Base-by-base conservation (phyloP, 345 rosid species). In the Acer saccharum region DNA sequence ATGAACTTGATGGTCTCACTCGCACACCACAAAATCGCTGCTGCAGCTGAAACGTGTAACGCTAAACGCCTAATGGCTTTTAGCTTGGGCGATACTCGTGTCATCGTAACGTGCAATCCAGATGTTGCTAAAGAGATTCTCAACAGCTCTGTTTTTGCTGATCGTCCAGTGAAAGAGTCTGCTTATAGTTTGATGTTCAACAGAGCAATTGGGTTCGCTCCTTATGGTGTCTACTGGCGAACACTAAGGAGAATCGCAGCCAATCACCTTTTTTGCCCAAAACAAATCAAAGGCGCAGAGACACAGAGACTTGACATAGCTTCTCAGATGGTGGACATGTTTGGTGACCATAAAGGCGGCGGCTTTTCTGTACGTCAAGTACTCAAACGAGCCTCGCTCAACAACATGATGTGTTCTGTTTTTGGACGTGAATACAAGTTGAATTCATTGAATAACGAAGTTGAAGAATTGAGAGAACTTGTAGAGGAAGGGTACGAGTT, bases 131-230 rank as follows among this genome's bases (percentile, higher is more conserved):
- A 84, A 74, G 97, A 90, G 79, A 88, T 92, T 65, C 78, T 92
- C 7, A 90, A 85, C 76, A 88, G 89, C 25, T 84, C 91, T 4
- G 93, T 88, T 4, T 92, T 90, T 6, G 83, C 90, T 41, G 97
- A 90, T 81, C 93, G 97, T 0, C 97, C 97, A 1, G 89, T 89
- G 12, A 92, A 92, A 20, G 92, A 92, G 75, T 89, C 94, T 27
- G 95, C 95, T 39, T 88, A 88, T 11, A 86, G 88, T 69, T 78
- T 92, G 44, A 90, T 92, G 97, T 92, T 92, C 81, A 83, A 87
- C 35, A 69, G 97, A 79, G 92, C 97, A 2, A 92, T 92, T 21
- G 97, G 97, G 50, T 92, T 92, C 67, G 97, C 97, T 18, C 88
- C 93, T 72, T 87, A 92, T 5, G 93, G 93, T 35, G 85, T 85